Conservation (phyloP, 2,329 filamentous ascomycete genomes). For the Chaetomium globosum region DNA sequence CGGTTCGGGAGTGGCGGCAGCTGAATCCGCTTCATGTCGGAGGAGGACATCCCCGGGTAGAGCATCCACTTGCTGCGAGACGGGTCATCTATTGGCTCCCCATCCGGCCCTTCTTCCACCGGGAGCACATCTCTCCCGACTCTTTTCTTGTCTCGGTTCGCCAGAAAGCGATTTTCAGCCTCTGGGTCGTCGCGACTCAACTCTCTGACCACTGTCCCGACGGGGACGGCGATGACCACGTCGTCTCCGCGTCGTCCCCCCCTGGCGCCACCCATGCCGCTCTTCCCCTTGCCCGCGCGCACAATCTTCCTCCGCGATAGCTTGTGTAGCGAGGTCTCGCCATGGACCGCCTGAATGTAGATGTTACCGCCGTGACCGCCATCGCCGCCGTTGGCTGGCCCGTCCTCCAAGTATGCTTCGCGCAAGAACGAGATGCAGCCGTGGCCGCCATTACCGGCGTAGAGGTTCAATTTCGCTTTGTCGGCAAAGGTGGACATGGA, state of each 20-base stretch:
- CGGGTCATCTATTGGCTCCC: constrained; percentile 49
- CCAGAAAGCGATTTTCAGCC: constrained; percentile 59
- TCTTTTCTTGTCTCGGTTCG: constrained; percentile 21
- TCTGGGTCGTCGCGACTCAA: constrained; percentile 76
- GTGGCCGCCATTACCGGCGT: constrained; percentile 80
- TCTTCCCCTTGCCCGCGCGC: constrained; percentile 73
- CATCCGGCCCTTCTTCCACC: constrained; percentile 45
- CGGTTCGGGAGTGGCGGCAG: constrained; percentile 57
- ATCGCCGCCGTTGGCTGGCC: constrained; percentile 92
- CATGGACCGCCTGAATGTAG: constrained; percentile 89
- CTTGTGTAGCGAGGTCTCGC: constrained; percentile 92
- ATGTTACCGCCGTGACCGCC: constrained; percentile 89
- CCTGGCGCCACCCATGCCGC: constrained; percentile 72
- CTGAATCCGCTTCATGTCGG: constrained; percentile 62
- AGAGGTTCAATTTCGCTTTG: constrained; percentile 74
- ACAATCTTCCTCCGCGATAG: constrained; percentile 75
- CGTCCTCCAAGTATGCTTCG: constrained; percentile 85
- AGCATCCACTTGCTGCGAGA: constrained; percentile 77
- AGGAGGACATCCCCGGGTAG: constrained; percentile 74
- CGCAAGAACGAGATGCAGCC: constrained; percentile 93
- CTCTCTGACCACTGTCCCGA: constrained; percentile 88
- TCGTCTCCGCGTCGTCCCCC: constrained; percentile 84
- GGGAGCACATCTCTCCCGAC: constrained; percentile 11
- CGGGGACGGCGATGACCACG: constrained; percentile 83
- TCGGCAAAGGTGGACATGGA: constrained; percentile 82